Evolutionary conservation across 129 eudicot genomes (phyloP).

Genomic region (Tagetes patula): DNA sequence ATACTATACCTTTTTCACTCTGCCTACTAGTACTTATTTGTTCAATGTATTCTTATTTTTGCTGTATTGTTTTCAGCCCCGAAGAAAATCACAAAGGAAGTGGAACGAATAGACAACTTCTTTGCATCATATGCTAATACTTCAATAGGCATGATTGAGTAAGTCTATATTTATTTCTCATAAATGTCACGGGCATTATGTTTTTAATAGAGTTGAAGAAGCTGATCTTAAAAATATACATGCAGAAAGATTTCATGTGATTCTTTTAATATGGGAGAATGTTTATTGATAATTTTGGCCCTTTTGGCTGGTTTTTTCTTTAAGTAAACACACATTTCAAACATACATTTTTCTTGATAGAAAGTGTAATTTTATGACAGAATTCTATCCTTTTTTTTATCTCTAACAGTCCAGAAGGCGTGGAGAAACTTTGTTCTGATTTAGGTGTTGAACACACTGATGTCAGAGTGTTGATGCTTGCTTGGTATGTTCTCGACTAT

Average conservation of each 20-base stretch:
- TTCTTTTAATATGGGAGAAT: background rate
- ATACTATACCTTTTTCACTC: conserved; percentile 9
- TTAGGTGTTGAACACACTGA: conserved; percentile 65
- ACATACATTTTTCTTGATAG: background rate
- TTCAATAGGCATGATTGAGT: conserved; percentile 58
- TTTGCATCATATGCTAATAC: conserved; percentile 57
- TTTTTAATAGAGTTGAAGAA: too few relatives aligned
- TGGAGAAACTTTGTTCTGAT: conserved; percentile 81
- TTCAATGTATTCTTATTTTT: conserved; percentile 17
- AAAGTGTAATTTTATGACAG: background rate
- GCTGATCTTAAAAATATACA: background rate
- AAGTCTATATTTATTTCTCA: conserved; percentile 33
- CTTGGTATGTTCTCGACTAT: conserved; percentile 57
- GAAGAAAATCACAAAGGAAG: conserved; percentile 43
- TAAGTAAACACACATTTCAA: background rate
- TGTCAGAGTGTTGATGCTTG: conserved; percentile 83
- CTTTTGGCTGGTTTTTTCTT: background rate
- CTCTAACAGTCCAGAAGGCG: conserved; percentile 78
- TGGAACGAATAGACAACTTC: conserved; percentile 47
- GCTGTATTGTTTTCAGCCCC: conserved; percentile 37
- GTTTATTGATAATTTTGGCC: background rate
- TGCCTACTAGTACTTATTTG: conserved; percentile 15
- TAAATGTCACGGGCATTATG: background rate
- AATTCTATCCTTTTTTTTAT: conserved; percentile 3
- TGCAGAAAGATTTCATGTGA: background rate